These are phyloP conservation scores for Escovopsis sp. DNA, from an alignment of 2,329 filamentous ascomycete species.

Conservation along the genomic window DNA sequence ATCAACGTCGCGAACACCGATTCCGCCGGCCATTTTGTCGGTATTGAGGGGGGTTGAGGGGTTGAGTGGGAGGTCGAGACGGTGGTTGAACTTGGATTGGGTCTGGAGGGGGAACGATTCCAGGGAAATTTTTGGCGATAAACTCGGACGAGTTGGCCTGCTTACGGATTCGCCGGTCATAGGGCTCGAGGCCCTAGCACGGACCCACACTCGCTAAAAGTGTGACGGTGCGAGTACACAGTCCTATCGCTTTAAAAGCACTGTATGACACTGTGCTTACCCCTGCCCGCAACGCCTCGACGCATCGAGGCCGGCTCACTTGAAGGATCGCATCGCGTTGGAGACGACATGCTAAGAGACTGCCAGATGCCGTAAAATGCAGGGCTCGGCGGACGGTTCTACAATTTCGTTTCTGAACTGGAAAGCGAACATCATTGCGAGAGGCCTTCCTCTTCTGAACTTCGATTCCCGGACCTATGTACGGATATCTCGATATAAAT, in stretches of 20 bases:
- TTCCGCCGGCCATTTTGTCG: slow-evolving; percentile 66
- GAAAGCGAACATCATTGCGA: no score
- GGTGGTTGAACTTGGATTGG: slow-evolving; percentile 17
- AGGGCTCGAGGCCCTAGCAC: slow-evolving; percentile 17
- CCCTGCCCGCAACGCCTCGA: no score
- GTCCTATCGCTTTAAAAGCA: background rate
- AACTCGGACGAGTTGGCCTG: slow-evolving; percentile 13
- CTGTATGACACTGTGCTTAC: no score
- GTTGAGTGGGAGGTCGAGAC: slow-evolving; percentile 12
- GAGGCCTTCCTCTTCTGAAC: no score
- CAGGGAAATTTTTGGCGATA: slow-evolving; percentile 9
- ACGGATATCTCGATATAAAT: no score
- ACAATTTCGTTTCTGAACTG: no score
- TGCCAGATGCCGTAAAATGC: no score
- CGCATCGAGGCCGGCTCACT: no score
- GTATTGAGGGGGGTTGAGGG: slow-evolving; percentile 23
- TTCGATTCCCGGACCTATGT: no score
- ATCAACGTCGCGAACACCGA: slow-evolving; percentile 75
- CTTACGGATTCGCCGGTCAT: slow-evolving; percentile 9
- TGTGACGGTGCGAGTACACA: background rate
- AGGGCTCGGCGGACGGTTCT: no score
- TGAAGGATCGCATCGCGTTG: no score
- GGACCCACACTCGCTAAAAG: background rate
- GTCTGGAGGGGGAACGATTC: slow-evolving; percentile 13
- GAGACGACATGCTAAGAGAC: no score